Base-by-base conservation (phyloP, 495 filamentous ascomycete species). In the Aspergillus ellipticus region DNA sequence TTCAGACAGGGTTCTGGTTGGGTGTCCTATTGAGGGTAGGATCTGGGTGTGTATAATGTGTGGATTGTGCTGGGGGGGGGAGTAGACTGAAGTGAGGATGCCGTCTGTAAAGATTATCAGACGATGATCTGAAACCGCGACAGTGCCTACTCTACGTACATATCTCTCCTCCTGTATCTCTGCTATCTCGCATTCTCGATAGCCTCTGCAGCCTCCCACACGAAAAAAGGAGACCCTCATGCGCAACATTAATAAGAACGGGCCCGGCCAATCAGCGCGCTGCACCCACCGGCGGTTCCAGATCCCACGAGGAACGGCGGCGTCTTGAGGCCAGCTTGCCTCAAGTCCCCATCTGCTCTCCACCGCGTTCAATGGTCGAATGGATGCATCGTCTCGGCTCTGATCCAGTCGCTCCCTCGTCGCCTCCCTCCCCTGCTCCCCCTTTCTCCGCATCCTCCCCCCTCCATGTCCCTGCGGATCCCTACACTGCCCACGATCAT, bases 261-360 rank as follows among this genome's bases (percentile, higher is more conserved):
- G 45, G 16, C 17, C 46, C 16, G 21, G 6, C 47, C 15, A 49
- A 51, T 37, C 49, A 37, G 11, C 11, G 33, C 33, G 5, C 9
- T n/a, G 4, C 9, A 35, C 13, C 33, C 33, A 10, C 10, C 28
- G 28, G 33, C 9, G 24, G 24, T 28, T 28, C 33, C 33, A 35
- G 33, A 28, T 28, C 24, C 33, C 33, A 35, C 3, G 33, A 35
- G 33, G 3, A 35, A 15, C 35, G 35, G 35, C 8, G 3, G 35
- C 49, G 28, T 42, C 24, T 55, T 56, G 61, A 74, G 71, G 71
- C 67, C 68, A 74, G 71, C 69, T 74, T 72, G 68, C 69, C 67
- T 70, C 61, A 52, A 54, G n/a, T 54, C 16, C 31, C 16, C 57
- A 51, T 43, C 42, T n/a, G 3, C n/a, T 33, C 21, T 58, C 22